Conservation (phyloP, 345 rosid species). For the Anacardium occidentale region DNA sequence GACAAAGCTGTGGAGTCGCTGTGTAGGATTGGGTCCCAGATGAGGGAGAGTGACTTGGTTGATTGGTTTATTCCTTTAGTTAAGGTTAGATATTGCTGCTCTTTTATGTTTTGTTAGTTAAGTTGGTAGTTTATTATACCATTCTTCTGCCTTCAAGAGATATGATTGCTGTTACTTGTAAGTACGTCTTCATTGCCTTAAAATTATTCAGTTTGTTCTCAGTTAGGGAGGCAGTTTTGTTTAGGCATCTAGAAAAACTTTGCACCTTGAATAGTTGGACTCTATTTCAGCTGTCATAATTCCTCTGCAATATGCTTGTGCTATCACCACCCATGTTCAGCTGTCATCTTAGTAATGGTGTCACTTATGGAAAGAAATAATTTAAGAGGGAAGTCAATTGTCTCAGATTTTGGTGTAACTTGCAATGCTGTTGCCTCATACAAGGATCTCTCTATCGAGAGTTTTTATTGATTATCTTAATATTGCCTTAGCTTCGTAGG, state of each 20-base stretch:
- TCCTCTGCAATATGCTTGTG: background rate
- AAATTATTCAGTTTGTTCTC: background rate
- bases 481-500: background rate
- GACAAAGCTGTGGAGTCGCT: conserved; percentile 84
- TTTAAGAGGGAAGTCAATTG: background rate
- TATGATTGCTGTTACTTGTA: background rate
- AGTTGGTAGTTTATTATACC: background rate
- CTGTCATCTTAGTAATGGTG: background rate
- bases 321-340: background rate
- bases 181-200: background rate
- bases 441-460: background rate
- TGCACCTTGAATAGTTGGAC: background rate
- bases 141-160: background rate
- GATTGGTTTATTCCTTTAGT: conserved; percentile 76
- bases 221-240: background rate
- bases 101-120: background rate
- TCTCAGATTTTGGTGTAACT: background rate
- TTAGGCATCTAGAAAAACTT: background rate
- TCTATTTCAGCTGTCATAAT: background rate
- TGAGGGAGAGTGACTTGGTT: conserved; percentile 79
- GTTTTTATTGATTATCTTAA: background rate
- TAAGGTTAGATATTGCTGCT: conserved; percentile 52
- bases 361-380: background rate
- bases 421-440: background rate
- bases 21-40: conserved; percentile 86